phyloP scores from a whole-genome alignment of 352 stramenopile genomes.

The Phytophthora pseudosyringae region DNA sequence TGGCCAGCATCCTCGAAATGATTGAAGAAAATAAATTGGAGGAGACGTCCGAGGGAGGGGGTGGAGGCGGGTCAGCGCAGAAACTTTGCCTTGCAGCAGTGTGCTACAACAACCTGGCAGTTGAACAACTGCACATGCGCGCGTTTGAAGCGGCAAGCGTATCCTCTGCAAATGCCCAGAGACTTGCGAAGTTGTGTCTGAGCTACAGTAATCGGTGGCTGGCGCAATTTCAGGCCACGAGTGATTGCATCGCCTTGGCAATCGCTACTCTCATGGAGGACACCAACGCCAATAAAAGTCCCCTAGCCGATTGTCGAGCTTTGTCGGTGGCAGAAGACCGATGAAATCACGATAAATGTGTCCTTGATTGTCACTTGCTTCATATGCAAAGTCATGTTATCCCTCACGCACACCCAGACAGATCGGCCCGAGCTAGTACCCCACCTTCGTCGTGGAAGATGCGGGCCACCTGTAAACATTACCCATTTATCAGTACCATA shows the following conservation, averaged over 20 bases:
- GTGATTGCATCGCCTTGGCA: conserved; percentile 69
- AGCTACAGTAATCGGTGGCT: conserved; percentile 94
- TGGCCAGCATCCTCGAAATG: conserved; percentile 88
- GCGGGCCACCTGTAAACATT: conserved; percentile 27
- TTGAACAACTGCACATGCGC: conserved; percentile 90
- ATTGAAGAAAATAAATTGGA: conserved; percentile 91
- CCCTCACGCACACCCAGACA: conserved; percentile 2
- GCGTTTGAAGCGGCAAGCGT: conserved; percentile 80
- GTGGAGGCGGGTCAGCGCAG: conserved; percentile 70
- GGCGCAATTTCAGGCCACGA: conserved; percentile 88
- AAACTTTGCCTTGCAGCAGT: conserved; percentile 91
- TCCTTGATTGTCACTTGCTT: too few species aligned
- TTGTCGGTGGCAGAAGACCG: conserved; percentile 10
- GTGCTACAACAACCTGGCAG: conserved; percentile 93
- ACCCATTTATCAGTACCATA: background rate
- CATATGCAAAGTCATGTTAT: background rate
- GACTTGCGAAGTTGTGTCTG: conserved; percentile 90
- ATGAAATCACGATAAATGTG: background rate
- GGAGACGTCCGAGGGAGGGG: conserved; percentile 32
- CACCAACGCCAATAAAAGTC: conserved; percentile 35
- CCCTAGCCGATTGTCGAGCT: conserved; percentile 9
- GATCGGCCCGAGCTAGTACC: conserved; percentile 12
- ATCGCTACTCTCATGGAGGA: conserved; percentile 80
- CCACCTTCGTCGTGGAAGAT: conserved; percentile 49
- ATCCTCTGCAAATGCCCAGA: conserved; percentile 85